Base-by-base conservation (phyloP, 768 basidiomycete genomes). In the Hortiboletus flavorubellus region DNA sequence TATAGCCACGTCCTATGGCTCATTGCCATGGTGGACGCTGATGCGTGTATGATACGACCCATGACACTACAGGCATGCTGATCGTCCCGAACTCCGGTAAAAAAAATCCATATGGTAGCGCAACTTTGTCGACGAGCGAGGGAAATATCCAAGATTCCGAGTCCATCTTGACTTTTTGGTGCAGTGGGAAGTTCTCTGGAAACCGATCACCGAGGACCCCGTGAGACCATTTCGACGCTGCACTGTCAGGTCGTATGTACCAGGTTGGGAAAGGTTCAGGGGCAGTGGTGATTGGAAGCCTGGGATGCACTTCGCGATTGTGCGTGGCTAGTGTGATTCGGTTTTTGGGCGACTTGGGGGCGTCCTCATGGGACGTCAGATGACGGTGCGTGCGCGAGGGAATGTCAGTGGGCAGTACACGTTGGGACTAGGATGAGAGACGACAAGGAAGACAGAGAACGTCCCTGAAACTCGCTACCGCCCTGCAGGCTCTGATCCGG, bases 331-430 rank as follows among this genome's bases (percentile, higher is more conserved):
- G 30, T 15, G 23, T 5, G 31, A 4, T 31, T 15, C 12, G 10
- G 18, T 26, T 15, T 39, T 40, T 26, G 15, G n/a, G 16, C 29
- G 38, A 4, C 14, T 38, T 8, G 23, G 9, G 34, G 23, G 23
- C 18, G 21, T 40, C 60, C 60, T 51, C 60, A 50, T 62, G 60
- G 49, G 30, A 42, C n/a, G 48, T 60, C 62, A 55, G 58, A 31
- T 51, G 57, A 34, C 12, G n/a, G 33, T 31, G 29, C 49, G 18
- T 38, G 45, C 40, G 18, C 39, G 29, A 21, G 26, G n/a, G 34
- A 23, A 9, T 18, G 44, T 23, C 34, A 39, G 29, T 39, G 38
- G 29, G 35, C 15, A 26, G 37, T 4, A 42, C 47, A 37, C 31
- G 44, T 38, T 53, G 34, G 43, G 30, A 15, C 40, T 43, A 14